Evolutionary conservation across 148 eudicot species (phyloP).

Genomic region (Silene latifolia): DNA sequence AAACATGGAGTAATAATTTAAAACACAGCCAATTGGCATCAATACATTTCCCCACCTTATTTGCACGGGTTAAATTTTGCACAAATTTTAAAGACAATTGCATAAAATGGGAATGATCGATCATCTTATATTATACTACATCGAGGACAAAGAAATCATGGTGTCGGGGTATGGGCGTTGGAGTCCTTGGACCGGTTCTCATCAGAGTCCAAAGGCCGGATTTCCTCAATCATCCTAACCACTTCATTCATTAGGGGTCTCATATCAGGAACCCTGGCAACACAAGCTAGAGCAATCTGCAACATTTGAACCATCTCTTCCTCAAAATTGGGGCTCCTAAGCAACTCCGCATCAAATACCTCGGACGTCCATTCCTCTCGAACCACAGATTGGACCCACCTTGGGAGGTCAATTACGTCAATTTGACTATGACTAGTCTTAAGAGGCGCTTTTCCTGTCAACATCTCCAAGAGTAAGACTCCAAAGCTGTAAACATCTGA

Average conservation of each 20-base stretch:
- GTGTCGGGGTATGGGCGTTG: slow-evolving; percentile 52
- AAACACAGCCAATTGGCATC: neutral
- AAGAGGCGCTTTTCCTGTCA: slow-evolving; percentile 76
- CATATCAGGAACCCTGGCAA: slow-evolving; percentile 51
- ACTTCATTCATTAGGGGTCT: slow-evolving; percentile 74
- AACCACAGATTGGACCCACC: slow-evolving; percentile 92
- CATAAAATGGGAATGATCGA: slow-evolving; percentile 5
- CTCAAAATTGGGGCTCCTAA: slow-evolving; percentile 47
- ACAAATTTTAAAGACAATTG: neutral
- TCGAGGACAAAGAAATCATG: slow-evolving; percentile 7
- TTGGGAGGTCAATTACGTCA: slow-evolving; percentile 72
- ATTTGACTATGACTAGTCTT: slow-evolving; percentile 49
- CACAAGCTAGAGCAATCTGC: slow-evolving; percentile 82
- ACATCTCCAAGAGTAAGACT: slow-evolving; percentile 69
- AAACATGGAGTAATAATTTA: too few relatives aligned
- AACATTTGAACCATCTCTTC: slow-evolving; percentile 96
- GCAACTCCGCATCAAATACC: slow-evolving; percentile 75
- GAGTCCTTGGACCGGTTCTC: slow-evolving; percentile 72
- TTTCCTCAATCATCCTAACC: slow-evolving; percentile 71
- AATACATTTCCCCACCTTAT: neutral
- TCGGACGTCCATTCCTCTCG: slow-evolving; percentile 97
- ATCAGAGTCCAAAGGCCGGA: slow-evolving; percentile 52
- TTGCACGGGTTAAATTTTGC: too few relatives aligned
- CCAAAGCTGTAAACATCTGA: slow-evolving; percentile 98
- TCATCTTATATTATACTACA: slow-evolving; percentile 3